phyloP scores from a whole-genome alignment of 1,284 basidiomycete species.

The Inonotus obliquus region DNA sequence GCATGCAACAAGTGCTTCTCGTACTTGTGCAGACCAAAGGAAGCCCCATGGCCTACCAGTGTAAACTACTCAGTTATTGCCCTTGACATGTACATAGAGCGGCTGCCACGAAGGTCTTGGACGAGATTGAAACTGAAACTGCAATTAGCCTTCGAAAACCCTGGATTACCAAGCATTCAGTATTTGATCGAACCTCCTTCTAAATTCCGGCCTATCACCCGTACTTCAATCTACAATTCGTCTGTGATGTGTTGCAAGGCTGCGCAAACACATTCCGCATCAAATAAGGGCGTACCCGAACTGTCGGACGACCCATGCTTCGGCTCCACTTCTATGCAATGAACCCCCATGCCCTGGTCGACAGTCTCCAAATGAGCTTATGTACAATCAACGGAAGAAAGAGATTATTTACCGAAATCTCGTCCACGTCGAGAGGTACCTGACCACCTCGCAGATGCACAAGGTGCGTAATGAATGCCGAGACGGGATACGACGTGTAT shows the following conservation, averaged over 20 bases:
- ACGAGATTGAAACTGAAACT: not conserved
- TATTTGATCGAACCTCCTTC: not conserved
- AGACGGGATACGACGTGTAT: constrained; percentile 60
- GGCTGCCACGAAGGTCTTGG: not conserved
- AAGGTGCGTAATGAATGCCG: constrained; percentile 80
- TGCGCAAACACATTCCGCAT: constrained; percentile 43
- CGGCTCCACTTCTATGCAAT: constrained; percentile 42
- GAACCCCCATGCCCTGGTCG: constrained; percentile 54
- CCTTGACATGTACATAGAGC: not conserved
- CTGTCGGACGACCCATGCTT: constrained; percentile 21
- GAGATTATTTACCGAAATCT: constrained; percentile 52
- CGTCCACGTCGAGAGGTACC: constrained; percentile 56
- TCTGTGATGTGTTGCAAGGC: constrained; percentile 46
- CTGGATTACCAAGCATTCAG: not conserved
- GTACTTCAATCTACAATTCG: constrained; percentile 21
- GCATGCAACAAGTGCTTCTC: not conserved
- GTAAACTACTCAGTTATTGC: not conserved
- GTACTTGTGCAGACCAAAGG: not conserved
- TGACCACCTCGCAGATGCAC: constrained; percentile 65
- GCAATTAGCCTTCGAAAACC: not conserved
- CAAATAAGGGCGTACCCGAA: constrained; percentile 40
- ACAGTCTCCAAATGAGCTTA: constrained; percentile 13
- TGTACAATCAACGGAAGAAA: not conserved
- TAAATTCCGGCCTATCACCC: not conserved
- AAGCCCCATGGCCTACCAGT: not conserved